Percentiles rank a stretch among this genome's conserved stretches.
Evolutionary conservation across 2,329 filamentous ascomycete genomes (phyloP).

Genomic region (Cercospora zeae-maydis): DNA sequence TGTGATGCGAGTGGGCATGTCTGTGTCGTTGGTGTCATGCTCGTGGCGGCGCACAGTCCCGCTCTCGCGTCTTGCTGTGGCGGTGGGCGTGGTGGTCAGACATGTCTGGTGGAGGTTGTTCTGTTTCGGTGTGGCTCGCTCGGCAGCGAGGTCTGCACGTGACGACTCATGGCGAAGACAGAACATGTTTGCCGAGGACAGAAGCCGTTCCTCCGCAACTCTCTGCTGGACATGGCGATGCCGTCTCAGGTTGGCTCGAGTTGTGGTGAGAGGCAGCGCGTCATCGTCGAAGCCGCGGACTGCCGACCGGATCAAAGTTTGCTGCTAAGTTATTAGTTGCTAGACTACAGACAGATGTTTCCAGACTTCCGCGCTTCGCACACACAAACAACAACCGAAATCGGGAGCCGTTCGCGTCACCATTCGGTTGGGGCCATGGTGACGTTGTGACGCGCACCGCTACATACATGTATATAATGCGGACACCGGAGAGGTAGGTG

Average conservation of each 20-base stretch:
- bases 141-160: too few species aligned
- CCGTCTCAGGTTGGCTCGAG: background rate
- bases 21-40: too few species aligned
- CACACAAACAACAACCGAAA: background rate
- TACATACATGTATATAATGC: slow-evolving; percentile 1
- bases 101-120: too few species aligned
- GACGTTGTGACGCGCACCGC: background rate
- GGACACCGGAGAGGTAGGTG: background rate
- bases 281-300: background rate
- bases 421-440: background rate
- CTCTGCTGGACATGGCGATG: background rate
- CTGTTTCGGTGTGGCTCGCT: too few species aligned
- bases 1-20: background rate
- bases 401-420: background rate
- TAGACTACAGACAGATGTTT: background rate
- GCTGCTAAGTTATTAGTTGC: too few species aligned
- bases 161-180: too few species aligned
- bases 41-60: too few species aligned
- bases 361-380: background rate
- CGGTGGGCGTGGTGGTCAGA: background rate
- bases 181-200: background rate
- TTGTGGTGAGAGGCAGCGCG: background rate
- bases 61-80: background rate
- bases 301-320: slow-evolving; percentile 6
- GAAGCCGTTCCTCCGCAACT: background rate